Conservation (phyloP, 1,284 basidiomycete species). For the Meripilus lineatus region DNA sequence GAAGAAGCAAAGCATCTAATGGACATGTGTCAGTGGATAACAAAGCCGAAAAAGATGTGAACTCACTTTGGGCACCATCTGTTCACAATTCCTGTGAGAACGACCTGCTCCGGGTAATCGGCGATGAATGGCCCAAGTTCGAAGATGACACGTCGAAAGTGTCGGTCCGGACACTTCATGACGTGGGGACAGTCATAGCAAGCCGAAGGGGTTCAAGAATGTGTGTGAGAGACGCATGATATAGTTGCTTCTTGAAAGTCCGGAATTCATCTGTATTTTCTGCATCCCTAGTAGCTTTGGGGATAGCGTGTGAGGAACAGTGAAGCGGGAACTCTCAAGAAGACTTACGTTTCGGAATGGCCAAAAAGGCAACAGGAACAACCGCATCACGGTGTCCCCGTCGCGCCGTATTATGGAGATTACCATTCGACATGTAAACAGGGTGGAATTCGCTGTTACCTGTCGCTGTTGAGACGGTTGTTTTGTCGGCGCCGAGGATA, state of each 20-base stretch:
- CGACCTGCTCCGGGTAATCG: conserved; percentile 26
- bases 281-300: not conserved
- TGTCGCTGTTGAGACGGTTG: conserved; percentile 20
- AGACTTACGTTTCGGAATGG: conserved; percentile 22
- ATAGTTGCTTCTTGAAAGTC: conserved; percentile 17
- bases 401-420: conserved; percentile 18
- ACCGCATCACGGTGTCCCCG: conserved; percentile 20
- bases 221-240: too few species aligned
- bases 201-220: conserved; percentile 16
- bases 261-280: conserved; percentile 11
- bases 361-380: conserved; percentile 23
- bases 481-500: too few species aligned
- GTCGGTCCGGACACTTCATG: conserved; percentile 18
- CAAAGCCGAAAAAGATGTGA: too few species aligned
- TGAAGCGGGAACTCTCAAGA: not conserved
- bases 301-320: not conserved
- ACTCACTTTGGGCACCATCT: conserved; percentile 26
- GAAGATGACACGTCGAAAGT: conserved; percentile 17
- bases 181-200: conserved; percentile 19
- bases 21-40: too few species aligned
- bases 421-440: conserved; percentile 19
- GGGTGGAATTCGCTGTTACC: conserved; percentile 24
- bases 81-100: conserved; percentile 20
- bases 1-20: too few species aligned
- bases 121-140: conserved; percentile 27